phyloP scores from a whole-genome alignment of 345 rosid species.

The Geranium brycei region DNA sequence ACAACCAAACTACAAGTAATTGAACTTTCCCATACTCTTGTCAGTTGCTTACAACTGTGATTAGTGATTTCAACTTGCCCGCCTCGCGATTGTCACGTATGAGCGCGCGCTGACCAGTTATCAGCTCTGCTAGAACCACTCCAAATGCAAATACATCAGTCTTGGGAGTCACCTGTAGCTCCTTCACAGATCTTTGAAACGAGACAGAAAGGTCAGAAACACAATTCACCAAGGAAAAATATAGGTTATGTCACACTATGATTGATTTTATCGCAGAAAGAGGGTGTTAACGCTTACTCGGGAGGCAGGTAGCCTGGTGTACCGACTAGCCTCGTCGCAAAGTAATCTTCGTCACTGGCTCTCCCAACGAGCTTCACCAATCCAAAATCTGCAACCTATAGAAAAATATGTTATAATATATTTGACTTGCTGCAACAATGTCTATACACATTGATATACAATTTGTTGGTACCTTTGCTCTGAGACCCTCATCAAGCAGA shows the following conservation, averaged over 20 bases:
- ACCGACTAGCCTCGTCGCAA: constrained; percentile 52
- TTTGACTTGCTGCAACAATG: neutral
- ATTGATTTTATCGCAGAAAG: neutral
- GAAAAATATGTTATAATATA: neutral
- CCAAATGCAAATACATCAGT: constrained; percentile 58
- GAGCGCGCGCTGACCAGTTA: constrained; percentile 49
- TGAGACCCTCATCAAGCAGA: constrained; percentile 38
- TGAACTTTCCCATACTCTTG: neutral
- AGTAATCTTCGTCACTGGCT: constrained; percentile 33
- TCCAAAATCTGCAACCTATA: constrained; percentile 62
- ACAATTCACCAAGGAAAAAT: too few relatives aligned
- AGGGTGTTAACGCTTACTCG: constrained; percentile 22
- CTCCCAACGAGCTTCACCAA: constrained; percentile 49
- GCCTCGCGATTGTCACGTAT: constrained; percentile 37
- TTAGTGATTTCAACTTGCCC: constrained; percentile 34
- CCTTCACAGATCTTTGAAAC: constrained; percentile 41
- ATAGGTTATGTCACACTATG: too few relatives aligned
- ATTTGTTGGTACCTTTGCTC: constrained; percentile 41
- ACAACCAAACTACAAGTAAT: neutral
- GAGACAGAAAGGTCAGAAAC: neutral
- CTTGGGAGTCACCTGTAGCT: constrained; percentile 50
- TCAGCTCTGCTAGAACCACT: constrained; percentile 55
- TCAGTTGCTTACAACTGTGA: constrained; percentile 25
- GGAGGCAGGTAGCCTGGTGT: constrained; percentile 69
- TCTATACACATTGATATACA: too few relatives aligned